Evolutionary conservation across 2,329 filamentous ascomycete species (phyloP).

Genomic region (Aspergillus caelatus): DNA sequence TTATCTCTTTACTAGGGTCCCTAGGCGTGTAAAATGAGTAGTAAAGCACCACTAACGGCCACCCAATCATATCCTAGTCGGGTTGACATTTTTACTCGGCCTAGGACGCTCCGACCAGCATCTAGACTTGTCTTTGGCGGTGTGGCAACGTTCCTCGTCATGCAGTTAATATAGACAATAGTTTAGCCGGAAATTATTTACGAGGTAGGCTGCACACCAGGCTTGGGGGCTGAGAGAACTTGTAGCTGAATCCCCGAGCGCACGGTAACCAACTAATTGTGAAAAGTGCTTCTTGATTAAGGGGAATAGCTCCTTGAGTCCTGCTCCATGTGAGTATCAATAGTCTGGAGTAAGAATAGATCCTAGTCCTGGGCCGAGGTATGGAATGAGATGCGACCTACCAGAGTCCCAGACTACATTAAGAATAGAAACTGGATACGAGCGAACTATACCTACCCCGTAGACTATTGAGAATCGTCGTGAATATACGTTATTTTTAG

Average conservation of each 20-base stretch:
- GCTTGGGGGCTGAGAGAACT: neutral
- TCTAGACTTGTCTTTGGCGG: neutral
- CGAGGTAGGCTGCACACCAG: neutral
- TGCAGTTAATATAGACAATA: neutral
- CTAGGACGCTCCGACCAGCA: neutral
- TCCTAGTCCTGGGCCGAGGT: neutral
- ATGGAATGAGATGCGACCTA: neutral
- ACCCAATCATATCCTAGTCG: neutral
- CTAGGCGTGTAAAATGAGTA: neutral
- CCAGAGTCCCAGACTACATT: neutral
- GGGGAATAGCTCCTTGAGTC: neutral
- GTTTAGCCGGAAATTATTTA: neutral
- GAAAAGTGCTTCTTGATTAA: neutral
- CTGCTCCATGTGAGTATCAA: neutral
- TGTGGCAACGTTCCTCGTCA: neutral
- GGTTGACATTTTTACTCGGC: neutral
- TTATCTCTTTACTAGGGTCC: neutral
- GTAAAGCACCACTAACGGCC: neutral
- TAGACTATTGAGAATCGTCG: neutral
- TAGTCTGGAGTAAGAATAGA: neutral
- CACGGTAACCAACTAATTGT: fast-evolving
- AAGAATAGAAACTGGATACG: neutral
- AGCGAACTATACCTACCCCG: neutral
- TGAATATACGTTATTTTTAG: neutral
- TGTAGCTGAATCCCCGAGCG: neutral